Percentiles rank a stretch among this genome's conserved stretches.
Conservation (phyloP, 371 early-diverging fungal genomes). For the Lichtheimia hyalospora region DNA sequence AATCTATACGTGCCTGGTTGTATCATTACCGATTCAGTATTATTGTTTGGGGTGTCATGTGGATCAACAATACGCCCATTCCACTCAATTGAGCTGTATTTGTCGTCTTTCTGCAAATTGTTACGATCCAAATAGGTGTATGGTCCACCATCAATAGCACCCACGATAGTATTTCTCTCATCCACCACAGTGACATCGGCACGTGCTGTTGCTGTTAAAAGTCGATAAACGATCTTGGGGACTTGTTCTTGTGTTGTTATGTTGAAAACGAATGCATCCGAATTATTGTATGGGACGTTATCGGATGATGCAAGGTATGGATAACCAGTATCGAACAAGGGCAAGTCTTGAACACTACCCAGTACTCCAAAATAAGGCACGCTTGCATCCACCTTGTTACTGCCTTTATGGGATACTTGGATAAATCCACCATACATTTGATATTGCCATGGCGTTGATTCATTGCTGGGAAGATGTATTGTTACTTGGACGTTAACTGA, state of each 20-base stretch:
- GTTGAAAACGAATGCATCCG: constrained; percentile 16
- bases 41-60: not conserved
- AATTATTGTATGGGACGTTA: constrained; percentile 7
- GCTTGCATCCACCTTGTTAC: constrained; percentile 22
- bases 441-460: constrained; percentile 13
- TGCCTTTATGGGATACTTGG: constrained; percentile 4
- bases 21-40: constrained; percentile 7
- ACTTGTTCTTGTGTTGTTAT: not conserved
- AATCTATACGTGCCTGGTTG: constrained; percentile 8
- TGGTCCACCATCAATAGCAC: constrained; percentile 17
- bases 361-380: constrained; percentile 63
- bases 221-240: constrained; percentile 21
- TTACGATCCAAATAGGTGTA: constrained; percentile 26
- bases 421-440: constrained; percentile 49
- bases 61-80: constrained; percentile 13
- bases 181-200: constrained; percentile 13
- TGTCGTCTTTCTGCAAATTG: constrained; percentile 2
- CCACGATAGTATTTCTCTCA: not conserved
- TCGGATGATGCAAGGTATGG: constrained; percentile 26
- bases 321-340: constrained; percentile 35
- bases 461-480: constrained; percentile 31
- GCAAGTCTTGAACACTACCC: constrained; percentile 46
- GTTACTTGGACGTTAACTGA: constrained; percentile 34
- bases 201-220: constrained; percentile 17
- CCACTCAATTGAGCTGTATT: constrained; percentile 13